These are phyloP conservation scores for Sonneratia caseolaris DNA, from an alignment of 345 rosid species.

Conservation along the genomic window DNA sequence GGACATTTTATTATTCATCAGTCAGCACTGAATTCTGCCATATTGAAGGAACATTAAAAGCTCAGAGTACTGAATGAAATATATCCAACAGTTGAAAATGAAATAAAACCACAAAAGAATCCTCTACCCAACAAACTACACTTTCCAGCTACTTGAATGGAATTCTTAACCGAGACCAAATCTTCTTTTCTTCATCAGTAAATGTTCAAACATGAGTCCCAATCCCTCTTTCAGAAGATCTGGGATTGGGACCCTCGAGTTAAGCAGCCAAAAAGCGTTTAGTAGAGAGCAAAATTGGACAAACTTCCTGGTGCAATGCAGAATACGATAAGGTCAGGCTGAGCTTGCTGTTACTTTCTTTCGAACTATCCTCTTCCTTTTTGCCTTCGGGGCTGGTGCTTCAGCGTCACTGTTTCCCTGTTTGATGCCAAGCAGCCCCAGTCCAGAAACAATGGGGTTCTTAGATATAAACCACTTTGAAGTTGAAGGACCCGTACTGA, in stretches of 20 bases:
- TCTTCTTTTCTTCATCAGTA: background rate
- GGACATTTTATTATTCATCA: background rate
- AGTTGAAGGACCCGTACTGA: background rate
- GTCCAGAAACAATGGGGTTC: constrained; percentile 64
- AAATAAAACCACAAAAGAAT: background rate
- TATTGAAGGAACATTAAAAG: background rate
- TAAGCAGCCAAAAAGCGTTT: background rate
- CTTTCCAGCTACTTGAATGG: background rate
- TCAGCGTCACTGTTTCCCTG: constrained; percentile 42
- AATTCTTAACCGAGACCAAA: background rate
- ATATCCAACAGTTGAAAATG: background rate
- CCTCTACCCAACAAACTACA: background rate
- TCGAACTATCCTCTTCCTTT: constrained; percentile 69
- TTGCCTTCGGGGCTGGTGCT: constrained; percentile 43
- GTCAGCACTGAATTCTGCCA: background rate
- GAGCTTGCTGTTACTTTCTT: constrained; percentile 53
- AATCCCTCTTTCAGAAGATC: background rate
- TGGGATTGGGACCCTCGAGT: background rate
- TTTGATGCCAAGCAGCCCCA: constrained; percentile 68
- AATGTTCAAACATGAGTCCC: background rate
- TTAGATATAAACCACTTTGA: constrained; percentile 30
- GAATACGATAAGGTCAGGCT: constrained; percentile 7
- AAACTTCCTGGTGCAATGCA: background rate
- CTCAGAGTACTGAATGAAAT: background rate
- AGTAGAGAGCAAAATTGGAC: constrained; percentile 6